A percentile compares a stretch with the other conserved stretches of the same genome.
These are phyloP conservation scores for Fusarium sp. DNA, from an alignment of 2,329 filamentous ascomycete genomes.

Conservation along the genomic window DNA sequence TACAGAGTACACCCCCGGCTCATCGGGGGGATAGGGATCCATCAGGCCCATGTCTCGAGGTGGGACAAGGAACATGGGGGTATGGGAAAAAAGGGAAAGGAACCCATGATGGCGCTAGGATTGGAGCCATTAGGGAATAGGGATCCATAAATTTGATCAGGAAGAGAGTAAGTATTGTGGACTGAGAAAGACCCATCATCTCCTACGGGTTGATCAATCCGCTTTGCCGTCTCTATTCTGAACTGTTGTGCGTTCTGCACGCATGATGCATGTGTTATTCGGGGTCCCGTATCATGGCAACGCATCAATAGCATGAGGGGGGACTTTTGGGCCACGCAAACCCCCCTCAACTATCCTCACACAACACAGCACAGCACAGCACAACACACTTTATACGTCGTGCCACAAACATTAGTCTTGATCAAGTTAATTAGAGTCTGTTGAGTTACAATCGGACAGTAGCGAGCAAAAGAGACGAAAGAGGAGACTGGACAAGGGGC, in stretches of 20 bases:
- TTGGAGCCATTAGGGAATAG: conserved; percentile 21
- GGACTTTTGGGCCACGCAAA: conserved; percentile 16
- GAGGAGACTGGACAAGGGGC: conserved; percentile 5
- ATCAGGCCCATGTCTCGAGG: conserved; percentile 14
- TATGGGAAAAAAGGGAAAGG: conserved; percentile 1
- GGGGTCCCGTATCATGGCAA: conserved; percentile 30
- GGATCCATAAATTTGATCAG: conserved; percentile 24
- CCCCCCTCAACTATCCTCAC: conserved; percentile 11
- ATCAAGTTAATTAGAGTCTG: conserved; percentile 4
- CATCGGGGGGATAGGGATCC: conserved; percentile 34
- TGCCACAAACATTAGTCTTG: conserved; percentile 19
- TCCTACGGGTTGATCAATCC: conserved; percentile 32
- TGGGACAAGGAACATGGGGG: conserved; percentile 31
- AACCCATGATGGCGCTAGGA: conserved; percentile 34
- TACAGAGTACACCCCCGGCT: conserved; percentile 20
- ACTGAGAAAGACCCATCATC: conserved; percentile 9
- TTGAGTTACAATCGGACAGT: conserved; percentile 22
- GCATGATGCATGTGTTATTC: conserved; percentile 33
- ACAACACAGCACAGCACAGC: conserved; percentile 25
- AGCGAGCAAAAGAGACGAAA: conserved; percentile 23
- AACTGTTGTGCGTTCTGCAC: background rate
- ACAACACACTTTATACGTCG: background rate
- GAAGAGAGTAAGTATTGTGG: conserved; percentile 11
- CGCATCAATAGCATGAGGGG: background rate
- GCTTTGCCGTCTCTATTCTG: conserved; percentile 9